Base-by-base conservation (phyloP, 2,329 filamentous ascomycete genomes). In the Dothistroma septosporum region DNA sequence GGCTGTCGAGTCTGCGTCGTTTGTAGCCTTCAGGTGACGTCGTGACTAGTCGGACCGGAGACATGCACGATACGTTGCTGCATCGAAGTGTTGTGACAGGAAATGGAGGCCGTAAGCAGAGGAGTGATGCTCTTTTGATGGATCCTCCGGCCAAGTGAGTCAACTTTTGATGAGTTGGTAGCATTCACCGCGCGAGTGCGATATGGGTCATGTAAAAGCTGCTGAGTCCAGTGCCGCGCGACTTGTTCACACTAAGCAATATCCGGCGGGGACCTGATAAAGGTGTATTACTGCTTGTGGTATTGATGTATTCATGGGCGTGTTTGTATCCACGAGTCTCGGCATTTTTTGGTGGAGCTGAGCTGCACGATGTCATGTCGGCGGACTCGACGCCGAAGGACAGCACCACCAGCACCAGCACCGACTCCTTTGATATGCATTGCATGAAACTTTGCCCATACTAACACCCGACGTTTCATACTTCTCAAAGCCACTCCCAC, bases 11-110 rank as follows among this genome's bases (percentile, higher is more conserved):
- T 59, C 66, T 71, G n/a, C 67, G 64, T 33, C 69, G 48, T 63
- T 74, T 75, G 24, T 50, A 61, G 55, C 64, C 61, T 57, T 70
- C 65, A 66, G 65, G 67, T 65, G 69, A 69, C 61, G 64, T 67
- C 48, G 55, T 50, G 57, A 67, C 53, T 16, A 47, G 57, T 57
- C 68, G 67, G 61, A 61, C 68, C 61, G 69, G 66, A 70, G 72
- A 72, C 72, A 74, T 74, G 68, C 67, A 69, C 57, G 11, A 56
- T 16, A 32, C 55, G 41, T 35, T 10, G 24, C 31, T 49, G 59
- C 68, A 70, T 72, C 64, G 61, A 58, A 60, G 14, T n/a, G 24
- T 35, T 19, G 19, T 19, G 35, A 35, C 28, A 44, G 44, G 50
- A 11, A 33, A 24, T 47, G 22, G 24, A 37, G 54, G 48, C 28